Percentiles rank a stretch among this genome's conserved stretches.
Evolutionary conservation across 345 rosid genomes (phyloP).

Genomic region (Aquilaria malaccensis): DNA sequence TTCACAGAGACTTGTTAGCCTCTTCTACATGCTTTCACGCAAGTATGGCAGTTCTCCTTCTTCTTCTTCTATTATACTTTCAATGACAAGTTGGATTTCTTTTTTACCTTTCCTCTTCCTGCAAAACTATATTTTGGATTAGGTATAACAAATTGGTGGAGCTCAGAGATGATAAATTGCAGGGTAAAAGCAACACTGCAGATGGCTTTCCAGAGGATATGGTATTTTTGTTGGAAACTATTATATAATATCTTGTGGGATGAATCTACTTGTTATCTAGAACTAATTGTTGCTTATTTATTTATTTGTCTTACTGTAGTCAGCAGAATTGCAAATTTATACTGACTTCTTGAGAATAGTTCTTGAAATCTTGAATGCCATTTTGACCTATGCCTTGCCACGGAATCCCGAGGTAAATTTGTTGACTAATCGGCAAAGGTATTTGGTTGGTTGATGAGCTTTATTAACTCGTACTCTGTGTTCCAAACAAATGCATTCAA

Average conservation of each 20-base stretch:
- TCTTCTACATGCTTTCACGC: slow-evolving; percentile 92
- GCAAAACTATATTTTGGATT: slow-evolving; percentile 17
- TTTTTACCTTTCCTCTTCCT: slow-evolving; percentile 6
- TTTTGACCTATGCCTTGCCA: slow-evolving; percentile 88
- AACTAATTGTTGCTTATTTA: slow-evolving; percentile 8
- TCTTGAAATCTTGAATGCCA: slow-evolving; percentile 88
- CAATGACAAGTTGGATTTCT: neutral
- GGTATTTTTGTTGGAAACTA: slow-evolving; percentile 32
- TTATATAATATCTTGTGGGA: neutral
- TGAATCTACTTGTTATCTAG: neutral
- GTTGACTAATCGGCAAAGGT: neutral
- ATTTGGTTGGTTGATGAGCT: no score
- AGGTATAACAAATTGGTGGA: slow-evolving; percentile 92
- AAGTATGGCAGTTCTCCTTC: slow-evolving; percentile 43
- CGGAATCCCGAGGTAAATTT: slow-evolving; percentile 86
- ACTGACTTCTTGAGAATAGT: slow-evolving; percentile 95
- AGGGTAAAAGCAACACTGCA: slow-evolving; percentile 35
- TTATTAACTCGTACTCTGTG: slow-evolving; percentile 3
- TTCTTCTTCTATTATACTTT: neutral
- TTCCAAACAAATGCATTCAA: slow-evolving; percentile 8
- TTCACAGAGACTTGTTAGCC: slow-evolving; percentile 95
- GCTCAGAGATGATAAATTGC: slow-evolving; percentile 47
- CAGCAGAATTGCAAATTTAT: slow-evolving; percentile 90
- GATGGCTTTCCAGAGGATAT: slow-evolving; percentile 60
- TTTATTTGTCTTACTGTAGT: slow-evolving; percentile 35